A percentile compares a stretch with the other conserved stretches of the same genome.
Conservation (phyloP, 371 early-diverging fungal genomes). For the Lichtheimia hyalospora region DNA sequence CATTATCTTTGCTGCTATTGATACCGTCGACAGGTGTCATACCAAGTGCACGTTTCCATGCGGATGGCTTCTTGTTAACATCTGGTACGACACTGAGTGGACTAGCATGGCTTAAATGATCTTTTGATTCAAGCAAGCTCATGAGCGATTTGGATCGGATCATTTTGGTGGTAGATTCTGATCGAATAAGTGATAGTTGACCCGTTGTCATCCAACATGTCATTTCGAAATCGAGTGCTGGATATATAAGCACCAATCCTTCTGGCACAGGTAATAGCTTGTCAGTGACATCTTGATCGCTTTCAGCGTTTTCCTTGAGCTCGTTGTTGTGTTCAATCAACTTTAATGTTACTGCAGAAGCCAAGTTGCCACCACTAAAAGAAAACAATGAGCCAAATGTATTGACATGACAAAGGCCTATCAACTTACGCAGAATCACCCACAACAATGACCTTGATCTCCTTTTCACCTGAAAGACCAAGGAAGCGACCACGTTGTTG, state of each 20-base stretch:
- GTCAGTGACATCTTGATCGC: conserved; percentile 28
- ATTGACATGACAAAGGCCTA: too few relatives aligned
- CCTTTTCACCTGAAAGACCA: conserved; percentile 63
- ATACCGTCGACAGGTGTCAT: conserved; percentile 9
- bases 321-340: conserved; percentile 56
- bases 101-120: conserved; percentile 56
- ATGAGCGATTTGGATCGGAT: conserved; percentile 63
- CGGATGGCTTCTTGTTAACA: conserved; percentile 34
- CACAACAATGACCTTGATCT: conserved; percentile 61
- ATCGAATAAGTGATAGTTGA: conserved; percentile 56
- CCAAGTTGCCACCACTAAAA: conserved; percentile 78
- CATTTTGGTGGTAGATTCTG: conserved; percentile 42
- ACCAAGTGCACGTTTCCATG: conserved; percentile 32
- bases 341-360: conserved; percentile 68
- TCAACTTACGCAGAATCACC: conserved; percentile 93
- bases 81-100: conserved; percentile 59
- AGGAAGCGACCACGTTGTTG: conserved; percentile 69
- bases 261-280: conserved; percentile 30
- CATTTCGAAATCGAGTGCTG: conserved; percentile 87
- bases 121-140: conserved; percentile 54
- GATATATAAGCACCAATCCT: conserved; percentile 88
- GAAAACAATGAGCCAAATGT: background rate
- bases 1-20: background rate
- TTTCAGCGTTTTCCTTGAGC: conserved; percentile 3
- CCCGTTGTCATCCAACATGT: conserved; percentile 85